These are phyloP conservation scores for Mycena albidolilacea DNA, from an alignment of 768 basidiomycete genomes.

Conservation along the genomic window DNA sequence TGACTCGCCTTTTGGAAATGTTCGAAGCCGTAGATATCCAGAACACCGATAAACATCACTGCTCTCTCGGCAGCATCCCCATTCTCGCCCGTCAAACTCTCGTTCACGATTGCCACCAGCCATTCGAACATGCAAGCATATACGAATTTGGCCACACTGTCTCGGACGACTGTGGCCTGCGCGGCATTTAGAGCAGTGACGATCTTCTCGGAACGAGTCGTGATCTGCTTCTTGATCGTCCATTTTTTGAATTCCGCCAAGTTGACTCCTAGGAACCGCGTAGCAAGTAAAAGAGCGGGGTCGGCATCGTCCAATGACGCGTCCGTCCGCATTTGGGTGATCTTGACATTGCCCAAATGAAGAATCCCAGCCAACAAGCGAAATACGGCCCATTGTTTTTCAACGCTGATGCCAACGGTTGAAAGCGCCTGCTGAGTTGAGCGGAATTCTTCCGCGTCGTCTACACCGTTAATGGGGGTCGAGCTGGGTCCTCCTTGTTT, in stretches of 20 bases:
- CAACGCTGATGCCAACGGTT: conserved; percentile 97
- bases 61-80: conserved; percentile 92
- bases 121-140: conserved; percentile 99
- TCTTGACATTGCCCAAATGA: conserved; percentile 98
- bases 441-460: conserved; percentile 96
- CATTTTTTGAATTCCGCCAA: conserved; percentile 97
- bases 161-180: conserved; percentile 94
- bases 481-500: conserved; percentile 94
- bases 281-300: conserved; percentile 82
- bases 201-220: conserved; percentile 96
- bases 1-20: conserved; percentile 90
- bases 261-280: conserved; percentile 91
- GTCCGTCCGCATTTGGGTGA: conserved; percentile 86
- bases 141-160: conserved; percentile 98
- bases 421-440: conserved; percentile 95
- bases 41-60: conserved; percentile 98
- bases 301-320: conserved; percentile 89
- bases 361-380: conserved; percentile 92
- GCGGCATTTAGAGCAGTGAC: conserved; percentile 87
- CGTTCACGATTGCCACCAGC: conserved; percentile 97
- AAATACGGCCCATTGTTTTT: conserved; percentile 99
- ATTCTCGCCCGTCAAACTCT: conserved; percentile 95
- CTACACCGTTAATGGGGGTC: conserved; percentile 91
- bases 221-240: conserved; percentile 98
- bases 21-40: conserved; percentile 98